Percentiles rank a stretch among this genome's conserved stretches.
phyloP scores from a whole-genome alignment of 257 asterid species.

The Solanum ahanhuiri region DNA sequence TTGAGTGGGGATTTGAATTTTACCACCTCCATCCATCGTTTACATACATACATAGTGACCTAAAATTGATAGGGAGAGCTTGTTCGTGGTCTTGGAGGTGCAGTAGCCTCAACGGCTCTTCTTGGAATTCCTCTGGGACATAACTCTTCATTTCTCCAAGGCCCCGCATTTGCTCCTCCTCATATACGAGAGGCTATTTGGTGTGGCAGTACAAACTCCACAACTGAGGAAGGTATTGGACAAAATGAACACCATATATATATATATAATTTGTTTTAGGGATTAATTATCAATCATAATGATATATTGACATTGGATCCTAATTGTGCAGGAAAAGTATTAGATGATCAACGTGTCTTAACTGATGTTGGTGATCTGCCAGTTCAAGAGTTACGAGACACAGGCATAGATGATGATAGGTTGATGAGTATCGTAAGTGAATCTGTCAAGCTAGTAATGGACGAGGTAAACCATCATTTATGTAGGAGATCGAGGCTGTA shows the following conservation, averaged over 20 bases:
- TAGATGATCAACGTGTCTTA: conserved; percentile 72
- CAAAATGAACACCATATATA: neutral
- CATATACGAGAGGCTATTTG: conserved; percentile 98
- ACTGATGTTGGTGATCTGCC: conserved; percentile 97
- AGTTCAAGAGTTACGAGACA: conserved; percentile 82
- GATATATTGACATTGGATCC: no score
- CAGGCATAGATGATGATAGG: conserved; percentile 87
- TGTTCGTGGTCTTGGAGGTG: conserved; percentile 84
- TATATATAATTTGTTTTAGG: neutral
- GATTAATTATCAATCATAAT: neutral
- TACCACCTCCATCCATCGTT: no score
- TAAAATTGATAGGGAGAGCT: conserved; percentile 62
- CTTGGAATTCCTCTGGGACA: conserved; percentile 98
- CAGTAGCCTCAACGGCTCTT: conserved; percentile 71
- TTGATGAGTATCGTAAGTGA: conserved; percentile 74
- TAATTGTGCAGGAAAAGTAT: conserved; percentile 57
- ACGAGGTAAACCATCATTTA: conserved; percentile 47
- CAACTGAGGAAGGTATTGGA: conserved; percentile 80
- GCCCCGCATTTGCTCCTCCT: conserved; percentile 99
- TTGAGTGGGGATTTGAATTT: neutral
- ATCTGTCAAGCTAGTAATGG: conserved; percentile 95
- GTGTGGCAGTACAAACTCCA: conserved; percentile 97
- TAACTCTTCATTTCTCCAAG: conserved; percentile 97
- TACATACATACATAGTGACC: no score
- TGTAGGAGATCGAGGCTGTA: neutral